Conservation (phyloP, 2,329 filamentous ascomycete genomes). For the Fusarium sp. region DNA sequence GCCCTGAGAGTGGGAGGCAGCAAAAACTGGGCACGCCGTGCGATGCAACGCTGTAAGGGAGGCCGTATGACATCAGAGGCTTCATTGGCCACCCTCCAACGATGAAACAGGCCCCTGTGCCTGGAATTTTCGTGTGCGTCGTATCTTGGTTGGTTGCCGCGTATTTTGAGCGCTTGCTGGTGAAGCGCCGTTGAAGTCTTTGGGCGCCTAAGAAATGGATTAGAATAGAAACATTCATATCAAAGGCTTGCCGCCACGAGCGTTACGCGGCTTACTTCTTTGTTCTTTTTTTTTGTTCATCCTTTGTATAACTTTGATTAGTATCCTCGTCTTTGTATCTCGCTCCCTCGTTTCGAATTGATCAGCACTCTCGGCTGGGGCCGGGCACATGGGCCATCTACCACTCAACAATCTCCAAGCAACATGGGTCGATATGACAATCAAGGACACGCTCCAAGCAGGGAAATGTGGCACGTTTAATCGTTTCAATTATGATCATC, state of each 20-base stretch:
- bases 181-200: conserved; percentile 5
- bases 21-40: conserved; percentile 26
- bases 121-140: conserved; percentile 18
- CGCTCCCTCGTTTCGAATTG: background rate
- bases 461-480: background rate
- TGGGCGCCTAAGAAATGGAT: background rate
- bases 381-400: background rate
- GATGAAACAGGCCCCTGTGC: conserved; percentile 40
- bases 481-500: background rate
- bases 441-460: background rate
- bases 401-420: background rate
- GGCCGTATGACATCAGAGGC: conserved; percentile 52
- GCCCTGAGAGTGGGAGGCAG: background rate
- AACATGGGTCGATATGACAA: background rate
- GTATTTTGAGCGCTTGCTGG: background rate
- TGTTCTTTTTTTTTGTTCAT: background rate
- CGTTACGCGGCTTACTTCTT: background rate
- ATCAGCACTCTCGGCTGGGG: background rate
- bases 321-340: background rate
- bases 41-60: conserved; percentile 9
- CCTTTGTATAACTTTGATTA: background rate
- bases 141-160: conserved; percentile 30
- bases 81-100: conserved; percentile 43
- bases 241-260: background rate
- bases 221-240: conserved; percentile 8